Conservation (phyloP, 2,329 filamentous ascomycete species). For the Plenodomus lindquistii region DNA sequence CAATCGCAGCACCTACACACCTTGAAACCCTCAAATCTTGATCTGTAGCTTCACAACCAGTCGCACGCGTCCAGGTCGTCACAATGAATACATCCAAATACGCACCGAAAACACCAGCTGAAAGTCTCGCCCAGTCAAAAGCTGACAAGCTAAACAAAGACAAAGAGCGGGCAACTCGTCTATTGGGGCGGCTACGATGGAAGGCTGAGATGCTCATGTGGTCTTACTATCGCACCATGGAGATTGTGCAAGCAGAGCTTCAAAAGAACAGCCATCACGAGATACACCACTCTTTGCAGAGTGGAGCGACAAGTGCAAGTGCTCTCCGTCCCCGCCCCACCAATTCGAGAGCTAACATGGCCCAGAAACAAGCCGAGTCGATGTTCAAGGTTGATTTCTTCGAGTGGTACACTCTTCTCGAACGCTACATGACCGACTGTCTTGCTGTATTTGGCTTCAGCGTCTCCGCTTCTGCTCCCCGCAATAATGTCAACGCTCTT, state of each 20-base stretch:
- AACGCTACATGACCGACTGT: slow-evolving; percentile 69
- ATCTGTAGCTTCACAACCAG: background rate
- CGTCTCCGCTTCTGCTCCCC: slow-evolving; percentile 42
- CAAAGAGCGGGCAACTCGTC: slow-evolving; percentile 30
- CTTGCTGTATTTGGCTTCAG: slow-evolving; percentile 66
- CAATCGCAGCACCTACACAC: too few species aligned
- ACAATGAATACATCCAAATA: slow-evolving; percentile 35
- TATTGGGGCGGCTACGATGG: slow-evolving; percentile 38
- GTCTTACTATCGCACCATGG: slow-evolving; percentile 34
- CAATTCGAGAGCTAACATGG: slow-evolving; percentile 6
- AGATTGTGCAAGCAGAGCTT: slow-evolving; percentile 23
- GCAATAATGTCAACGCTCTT: slow-evolving; percentile 37
- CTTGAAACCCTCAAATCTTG: too few species aligned
- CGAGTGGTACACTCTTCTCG: slow-evolving; percentile 74
- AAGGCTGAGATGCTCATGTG: slow-evolving; percentile 40
- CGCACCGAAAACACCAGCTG: slow-evolving; percentile 35
- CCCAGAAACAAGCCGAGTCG: slow-evolving; percentile 37
- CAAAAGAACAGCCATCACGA: slow-evolving; percentile 17
- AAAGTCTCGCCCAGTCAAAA: slow-evolving; percentile 27
- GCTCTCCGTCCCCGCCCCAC: background rate
- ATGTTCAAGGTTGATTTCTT: slow-evolving; percentile 81
- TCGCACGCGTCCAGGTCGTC: background rate
- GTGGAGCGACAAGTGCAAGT: slow-evolving; percentile 26
- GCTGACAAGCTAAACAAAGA: slow-evolving; percentile 34
- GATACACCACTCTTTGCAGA: slow-evolving; percentile 14